Base-by-base conservation (phyloP, 2,329 filamentous ascomycete genomes). In the Trichoderma brevicompactum region DNA sequence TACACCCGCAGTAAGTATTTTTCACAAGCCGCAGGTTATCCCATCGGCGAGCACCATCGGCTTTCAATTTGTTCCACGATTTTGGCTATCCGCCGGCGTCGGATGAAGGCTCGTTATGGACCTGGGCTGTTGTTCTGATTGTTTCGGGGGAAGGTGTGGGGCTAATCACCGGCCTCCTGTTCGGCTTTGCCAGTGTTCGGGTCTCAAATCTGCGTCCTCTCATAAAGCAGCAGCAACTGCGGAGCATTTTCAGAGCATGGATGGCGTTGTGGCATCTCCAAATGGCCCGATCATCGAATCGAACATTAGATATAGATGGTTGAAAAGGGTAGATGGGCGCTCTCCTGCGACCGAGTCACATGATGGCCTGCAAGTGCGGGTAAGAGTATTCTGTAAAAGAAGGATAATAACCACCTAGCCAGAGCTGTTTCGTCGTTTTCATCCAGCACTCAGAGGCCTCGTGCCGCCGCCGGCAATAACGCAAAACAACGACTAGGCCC, bases 11-110 rank as follows among this genome's bases (percentile, higher is more conserved):
- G 48, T 59, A 13, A 19, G 43, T 15, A 59, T 38, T 48, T n/a
- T 49, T n/a, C 8, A n/a, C 10, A n/a, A 8, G 43, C n/a, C 10
- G n/a, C n/a, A 58, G 46, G 28, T 7, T 38, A 2, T 46, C 28
- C 38, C 49, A 36, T 43, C n/a, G 12, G 36, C n/a, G 12, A 44
- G 40, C 38, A 13, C n/a, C 48, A n/a, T 34, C 17, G 10, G 49
- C 32, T 44, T 19, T 15, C n/a, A n/a, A 53, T 12, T 36, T 43
- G 40, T 38, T 23, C 36, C 48, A 5, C 5, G 17, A 15, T 17
- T 28, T 28, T 23, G 28, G 13, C n/a, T 46, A 53, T 65, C 46
- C 64, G 56, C 48, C 64, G 64, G 36, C 56, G 55, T 65, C 63
- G 63, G 64, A 62, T 62, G 55, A 23, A 54, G 38, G 40, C 15